phyloP scores from a whole-genome alignment of 257 asterid genomes.

The Solanum peruvianum region DNA sequence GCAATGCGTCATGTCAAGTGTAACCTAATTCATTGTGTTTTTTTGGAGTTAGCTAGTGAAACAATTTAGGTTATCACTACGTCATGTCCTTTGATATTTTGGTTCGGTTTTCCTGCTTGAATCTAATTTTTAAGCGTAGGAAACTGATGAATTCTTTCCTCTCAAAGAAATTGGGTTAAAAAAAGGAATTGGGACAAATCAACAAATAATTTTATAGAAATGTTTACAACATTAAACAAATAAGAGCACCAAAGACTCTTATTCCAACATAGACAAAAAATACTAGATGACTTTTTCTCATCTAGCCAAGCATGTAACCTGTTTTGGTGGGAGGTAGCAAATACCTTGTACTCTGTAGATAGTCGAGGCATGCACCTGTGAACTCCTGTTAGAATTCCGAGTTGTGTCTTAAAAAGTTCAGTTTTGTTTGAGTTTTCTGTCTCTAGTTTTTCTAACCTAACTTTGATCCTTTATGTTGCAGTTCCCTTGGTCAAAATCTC shows the following conservation, averaged over 20 bases:
- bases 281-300: not conserved
- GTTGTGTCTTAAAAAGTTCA: not conserved
- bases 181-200: not conserved
- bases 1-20: not conserved
- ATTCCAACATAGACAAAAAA: not conserved
- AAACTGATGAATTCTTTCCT: not conserved
- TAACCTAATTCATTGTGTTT: not conserved
- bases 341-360: not conserved
- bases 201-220: not conserved
- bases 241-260: not conserved
- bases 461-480: slow-evolving; percentile 15
- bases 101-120: not conserved
- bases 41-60: not conserved
- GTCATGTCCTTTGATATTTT: not conserved
- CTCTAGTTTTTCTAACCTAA: not conserved
- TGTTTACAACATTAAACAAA: not conserved
- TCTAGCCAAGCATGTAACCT: not conserved
- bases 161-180: not conserved
- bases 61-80: not conserved
- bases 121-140: not conserved
- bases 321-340: not conserved
- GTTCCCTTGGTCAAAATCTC: slow-evolving; percentile 99
- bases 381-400: not conserved
- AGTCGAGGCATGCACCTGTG: not conserved
- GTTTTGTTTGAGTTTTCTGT: not conserved